These are phyloP conservation scores for Acer saccharum DNA, from an alignment of 345 rosid species.

Conservation along the genomic window DNA sequence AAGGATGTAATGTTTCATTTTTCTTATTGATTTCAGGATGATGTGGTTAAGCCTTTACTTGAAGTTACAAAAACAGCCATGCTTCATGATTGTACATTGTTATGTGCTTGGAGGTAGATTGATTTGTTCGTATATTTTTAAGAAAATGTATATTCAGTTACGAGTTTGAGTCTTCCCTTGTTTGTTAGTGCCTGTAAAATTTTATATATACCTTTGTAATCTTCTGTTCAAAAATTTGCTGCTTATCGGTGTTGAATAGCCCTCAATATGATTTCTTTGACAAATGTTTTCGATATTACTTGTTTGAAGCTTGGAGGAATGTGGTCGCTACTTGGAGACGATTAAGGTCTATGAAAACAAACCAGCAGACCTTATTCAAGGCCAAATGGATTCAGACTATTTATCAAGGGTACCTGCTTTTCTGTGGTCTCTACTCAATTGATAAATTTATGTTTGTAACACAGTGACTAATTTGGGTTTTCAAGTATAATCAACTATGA, in stretches of 20 bases:
- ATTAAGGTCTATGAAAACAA: constrained; percentile 93
- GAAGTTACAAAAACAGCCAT: constrained; percentile 80
- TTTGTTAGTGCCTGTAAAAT: not conserved
- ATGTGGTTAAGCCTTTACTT: constrained; percentile 74
- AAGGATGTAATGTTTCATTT: not conserved
- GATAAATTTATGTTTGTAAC: not conserved
- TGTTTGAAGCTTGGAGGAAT: constrained; percentile 82
- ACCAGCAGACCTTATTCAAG: constrained; percentile 93
- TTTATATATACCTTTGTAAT: not conserved
- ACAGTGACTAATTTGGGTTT: not conserved
- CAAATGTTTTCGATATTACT: not conserved
- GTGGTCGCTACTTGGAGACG: constrained; percentile 96
- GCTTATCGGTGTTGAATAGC: not conserved
- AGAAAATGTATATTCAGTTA: not conserved
- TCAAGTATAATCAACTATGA: not conserved
- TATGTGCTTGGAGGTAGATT: constrained; percentile 84
- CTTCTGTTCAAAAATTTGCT: not conserved
- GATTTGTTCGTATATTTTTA: not conserved
- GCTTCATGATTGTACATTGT: constrained; percentile 87
- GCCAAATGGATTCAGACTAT: constrained; percentile 92
- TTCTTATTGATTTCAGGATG: constrained; percentile 55
- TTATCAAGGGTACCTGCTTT: constrained; percentile 61
- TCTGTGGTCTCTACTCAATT: not conserved
- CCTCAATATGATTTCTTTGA: not conserved
- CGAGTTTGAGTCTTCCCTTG: not conserved